These are phyloP conservation scores for Kodamaea kaohsiungensis DNA, from an alignment of 805 yeast genomes.

Conservation along the genomic window DNA sequence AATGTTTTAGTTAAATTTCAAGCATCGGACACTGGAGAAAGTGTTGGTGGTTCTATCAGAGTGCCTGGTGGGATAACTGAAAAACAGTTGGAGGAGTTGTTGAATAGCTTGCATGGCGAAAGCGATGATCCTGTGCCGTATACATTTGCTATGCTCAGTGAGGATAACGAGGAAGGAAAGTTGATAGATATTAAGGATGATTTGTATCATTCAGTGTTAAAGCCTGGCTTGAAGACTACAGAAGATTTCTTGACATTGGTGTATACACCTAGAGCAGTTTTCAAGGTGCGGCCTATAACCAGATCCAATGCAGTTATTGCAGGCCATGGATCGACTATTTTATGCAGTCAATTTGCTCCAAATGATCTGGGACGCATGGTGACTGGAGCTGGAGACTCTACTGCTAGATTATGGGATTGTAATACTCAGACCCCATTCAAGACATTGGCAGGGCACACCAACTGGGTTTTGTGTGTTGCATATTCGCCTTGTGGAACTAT, in stretches of 20 bases:
- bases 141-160: constrained; percentile 63
- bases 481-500: constrained; percentile 92
- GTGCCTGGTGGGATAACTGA: constrained; percentile 90
- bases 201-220: constrained; percentile 75
- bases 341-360: constrained; percentile 94
- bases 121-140: constrained; percentile 88
- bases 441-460: constrained; percentile 79
- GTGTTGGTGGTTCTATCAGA: constrained; percentile 79
- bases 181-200: constrained; percentile 76
- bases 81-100: constrained; percentile 81
- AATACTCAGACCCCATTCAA: constrained; percentile 88
- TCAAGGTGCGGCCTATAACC: constrained; percentile 89
- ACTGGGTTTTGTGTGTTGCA: constrained; percentile 90
- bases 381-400: constrained; percentile 94
- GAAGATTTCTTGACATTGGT: constrained; percentile 91
- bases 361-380: constrained; percentile 80
- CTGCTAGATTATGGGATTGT: constrained; percentile 97
- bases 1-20: constrained; percentile 86
- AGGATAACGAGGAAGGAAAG: constrained; percentile 22
- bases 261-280: constrained; percentile 92
- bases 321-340: constrained; percentile 93
- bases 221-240: constrained; percentile 84
- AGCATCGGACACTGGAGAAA: constrained; percentile 90
- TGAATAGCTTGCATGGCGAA: constrained; percentile 74
- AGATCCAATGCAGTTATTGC: constrained; percentile 89